phyloP scores from a whole-genome alignment of 2,329 filamentous ascomycete genomes.

The Pseudomassariella vexata region DNA sequence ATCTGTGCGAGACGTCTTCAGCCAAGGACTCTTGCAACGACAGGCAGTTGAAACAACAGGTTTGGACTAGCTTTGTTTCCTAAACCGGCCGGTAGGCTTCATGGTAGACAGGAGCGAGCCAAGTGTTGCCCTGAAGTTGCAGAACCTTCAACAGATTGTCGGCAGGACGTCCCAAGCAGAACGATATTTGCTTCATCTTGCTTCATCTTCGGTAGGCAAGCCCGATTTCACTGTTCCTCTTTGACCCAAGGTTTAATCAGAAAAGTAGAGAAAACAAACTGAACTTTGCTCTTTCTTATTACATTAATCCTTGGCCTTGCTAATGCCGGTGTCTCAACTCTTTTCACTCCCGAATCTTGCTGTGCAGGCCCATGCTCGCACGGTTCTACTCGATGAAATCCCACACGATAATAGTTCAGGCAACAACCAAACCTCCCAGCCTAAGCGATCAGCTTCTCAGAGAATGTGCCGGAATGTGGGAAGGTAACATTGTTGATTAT shows the following conservation, averaged over 20 bases:
- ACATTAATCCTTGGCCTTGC: no score
- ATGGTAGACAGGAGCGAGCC: no score
- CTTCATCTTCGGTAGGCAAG: no score
- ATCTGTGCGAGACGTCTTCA: background rate
- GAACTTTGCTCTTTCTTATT: no score
- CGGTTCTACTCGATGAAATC: constrained; percentile 3
- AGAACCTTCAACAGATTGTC: no score
- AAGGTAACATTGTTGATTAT: constrained; percentile 1
- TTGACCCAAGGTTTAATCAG: no score
- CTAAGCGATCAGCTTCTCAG: constrained; percentile 5
- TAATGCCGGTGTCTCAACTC: no score
- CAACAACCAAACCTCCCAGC: background rate
- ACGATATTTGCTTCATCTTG: constrained; percentile 3
- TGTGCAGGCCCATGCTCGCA: constrained; percentile 7
- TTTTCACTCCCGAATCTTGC: constrained; percentile 7
- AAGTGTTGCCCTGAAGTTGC: no score
- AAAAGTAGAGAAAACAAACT: no score
- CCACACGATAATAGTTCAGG: no score
- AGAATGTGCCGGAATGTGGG: constrained; percentile 6
- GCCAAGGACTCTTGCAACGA: background rate
- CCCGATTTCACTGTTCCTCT: no score
- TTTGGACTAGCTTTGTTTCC: constrained; percentile 1
- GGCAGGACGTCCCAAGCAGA: background rate
- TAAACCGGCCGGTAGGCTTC: no score
- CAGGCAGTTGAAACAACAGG: background rate